Percentiles rank a stretch among this genome's conserved stretches.
Evolutionary conservation across 371 early-diverging fungal genomes (phyloP).

Genomic region (Mucor lusitanicus): DNA sequence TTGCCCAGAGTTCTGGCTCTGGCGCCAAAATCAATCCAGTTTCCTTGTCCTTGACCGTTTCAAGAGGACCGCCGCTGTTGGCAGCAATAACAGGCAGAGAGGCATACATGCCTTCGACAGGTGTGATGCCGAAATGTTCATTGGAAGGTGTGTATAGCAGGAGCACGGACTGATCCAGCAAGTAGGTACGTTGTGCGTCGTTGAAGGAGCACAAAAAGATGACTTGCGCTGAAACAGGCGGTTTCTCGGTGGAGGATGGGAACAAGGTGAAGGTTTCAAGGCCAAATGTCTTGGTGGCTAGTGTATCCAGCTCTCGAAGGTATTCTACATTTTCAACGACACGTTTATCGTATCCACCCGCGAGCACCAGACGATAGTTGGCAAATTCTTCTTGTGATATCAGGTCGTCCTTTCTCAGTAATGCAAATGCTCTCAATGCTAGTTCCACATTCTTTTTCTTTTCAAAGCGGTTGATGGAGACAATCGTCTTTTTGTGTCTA

Average conservation of each 20-base stretch:
- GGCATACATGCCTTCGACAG: conserved; percentile 95
- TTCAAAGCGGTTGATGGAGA: conserved; percentile 94
- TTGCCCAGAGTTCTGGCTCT: conserved; percentile 65
- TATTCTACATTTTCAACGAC: conserved; percentile 88
- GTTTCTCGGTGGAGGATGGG: conserved; percentile 26
- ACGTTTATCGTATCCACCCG: conserved; percentile 82
- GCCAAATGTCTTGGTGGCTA: conserved; percentile 51
- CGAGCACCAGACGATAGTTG: conserved; percentile 71
- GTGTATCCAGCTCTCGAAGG: conserved; percentile 64
- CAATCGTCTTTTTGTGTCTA: conserved; percentile 47
- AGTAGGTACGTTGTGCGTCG: conserved; percentile 74
- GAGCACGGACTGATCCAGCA: conserved; percentile 65
- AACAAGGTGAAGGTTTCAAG: conserved; percentile 48
- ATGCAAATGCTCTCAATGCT: conserved; percentile 79
- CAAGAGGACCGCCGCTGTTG: conserved; percentile 87
- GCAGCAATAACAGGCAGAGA: conserved; percentile 86
- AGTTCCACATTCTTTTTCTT: conserved; percentile 90
- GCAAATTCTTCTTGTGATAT: conserved; percentile 31
- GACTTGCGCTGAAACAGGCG: conserved; percentile 62
- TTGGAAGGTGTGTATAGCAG: conserved; percentile 91
- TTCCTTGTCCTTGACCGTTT: conserved; percentile 69
- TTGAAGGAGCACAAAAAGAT: conserved; percentile 89
- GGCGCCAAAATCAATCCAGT: conserved; percentile 81
- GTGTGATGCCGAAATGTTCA: conserved; percentile 97
- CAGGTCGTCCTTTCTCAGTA: conserved; percentile 28